phyloP scores from a whole-genome alignment of 2,329 filamentous ascomycete species.

The Calonectria multiphialidica region DNA sequence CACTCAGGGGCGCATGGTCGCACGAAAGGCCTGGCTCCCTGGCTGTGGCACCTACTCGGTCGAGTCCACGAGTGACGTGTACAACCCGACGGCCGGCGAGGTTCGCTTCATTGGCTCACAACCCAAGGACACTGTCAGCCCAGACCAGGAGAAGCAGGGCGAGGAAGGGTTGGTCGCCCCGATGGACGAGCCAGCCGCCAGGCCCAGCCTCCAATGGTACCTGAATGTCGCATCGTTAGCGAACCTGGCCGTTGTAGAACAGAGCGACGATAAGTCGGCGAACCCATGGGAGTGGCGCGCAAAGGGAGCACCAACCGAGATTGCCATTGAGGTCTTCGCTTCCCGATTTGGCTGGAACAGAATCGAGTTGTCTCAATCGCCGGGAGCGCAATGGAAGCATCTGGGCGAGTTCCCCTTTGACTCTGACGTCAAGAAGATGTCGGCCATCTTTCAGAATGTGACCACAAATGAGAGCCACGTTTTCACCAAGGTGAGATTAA shows the following conservation, averaged over 20 bases:
- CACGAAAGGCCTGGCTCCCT: constrained; percentile 46
- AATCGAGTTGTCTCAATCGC: constrained; percentile 60
- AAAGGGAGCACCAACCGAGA: constrained; percentile 74
- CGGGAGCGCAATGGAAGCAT: constrained; percentile 65
- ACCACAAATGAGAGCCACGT: constrained; percentile 56
- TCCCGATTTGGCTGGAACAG: constrained; percentile 75
- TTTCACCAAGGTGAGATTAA: constrained; percentile 64
- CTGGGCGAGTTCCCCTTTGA: constrained; percentile 80
- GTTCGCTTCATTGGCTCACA: constrained; percentile 31
- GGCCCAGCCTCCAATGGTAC: constrained; percentile 63
- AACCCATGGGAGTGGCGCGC: constrained; percentile 68
- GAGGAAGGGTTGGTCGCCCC: background rate
- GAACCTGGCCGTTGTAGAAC: constrained; percentile 70
- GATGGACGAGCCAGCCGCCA: constrained; percentile 52
- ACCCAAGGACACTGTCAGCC: constrained; percentile 26
- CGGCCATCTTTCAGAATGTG: constrained; percentile 70
- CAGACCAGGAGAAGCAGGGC: constrained; percentile 16
- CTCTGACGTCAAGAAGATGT: constrained; percentile 82
- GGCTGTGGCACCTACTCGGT: constrained; percentile 49
- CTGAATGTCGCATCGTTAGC: constrained; percentile 74
- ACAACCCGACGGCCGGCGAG: constrained; percentile 42
- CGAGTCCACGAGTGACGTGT: constrained; percentile 44
- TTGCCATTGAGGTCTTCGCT: constrained; percentile 81
- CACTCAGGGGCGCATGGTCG: constrained; percentile 47
- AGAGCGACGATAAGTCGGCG: constrained; percentile 55